Evolutionary conservation across 164 flowering plant species (phyloP).

Genomic region (Magnolia officinalis): DNA sequence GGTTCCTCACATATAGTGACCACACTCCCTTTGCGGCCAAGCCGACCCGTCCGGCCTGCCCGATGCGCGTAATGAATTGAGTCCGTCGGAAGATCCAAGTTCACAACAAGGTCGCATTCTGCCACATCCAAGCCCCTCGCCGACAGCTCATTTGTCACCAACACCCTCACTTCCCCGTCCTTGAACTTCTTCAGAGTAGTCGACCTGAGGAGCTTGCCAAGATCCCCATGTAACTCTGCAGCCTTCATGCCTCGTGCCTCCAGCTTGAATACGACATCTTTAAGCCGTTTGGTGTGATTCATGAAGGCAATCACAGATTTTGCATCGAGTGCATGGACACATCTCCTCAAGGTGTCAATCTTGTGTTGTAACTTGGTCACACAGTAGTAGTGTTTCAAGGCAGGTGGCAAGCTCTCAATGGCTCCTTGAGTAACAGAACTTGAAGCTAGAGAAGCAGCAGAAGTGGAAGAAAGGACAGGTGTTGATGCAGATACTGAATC

Average conservation of each 20-base stretch:
- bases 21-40: constrained; percentile 81
- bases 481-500: constrained; percentile 54
- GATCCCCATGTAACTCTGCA: constrained; percentile 90
- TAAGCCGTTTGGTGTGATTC: constrained; percentile 83
- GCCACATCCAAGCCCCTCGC: constrained; percentile 94
- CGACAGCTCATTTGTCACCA: constrained; percentile 95
- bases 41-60: constrained; percentile 89
- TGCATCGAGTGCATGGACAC: constrained; percentile 91
- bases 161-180: constrained; percentile 72
- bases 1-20: constrained; percentile 86
- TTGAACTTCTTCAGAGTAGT: constrained; percentile 81
- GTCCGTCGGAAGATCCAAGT: constrained; percentile 85
- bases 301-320: constrained; percentile 85
- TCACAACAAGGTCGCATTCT: constrained; percentile 95
- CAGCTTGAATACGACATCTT: constrained; percentile 86
- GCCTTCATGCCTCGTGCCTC: constrained; percentile 90
- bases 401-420: constrained; percentile 72
- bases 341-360: constrained; percentile 81
- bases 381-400: constrained; percentile 70
- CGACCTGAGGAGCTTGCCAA: constrained; percentile 81
- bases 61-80: constrained; percentile 91
- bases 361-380: constrained; percentile 75
- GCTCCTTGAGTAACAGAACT: constrained; percentile 41
- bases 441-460: constrained; percentile 23
- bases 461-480: constrained; percentile 30